Evolutionary conservation across 148 eudicot genomes (phyloP).

Genomic region (Cornus kousa): DNA sequence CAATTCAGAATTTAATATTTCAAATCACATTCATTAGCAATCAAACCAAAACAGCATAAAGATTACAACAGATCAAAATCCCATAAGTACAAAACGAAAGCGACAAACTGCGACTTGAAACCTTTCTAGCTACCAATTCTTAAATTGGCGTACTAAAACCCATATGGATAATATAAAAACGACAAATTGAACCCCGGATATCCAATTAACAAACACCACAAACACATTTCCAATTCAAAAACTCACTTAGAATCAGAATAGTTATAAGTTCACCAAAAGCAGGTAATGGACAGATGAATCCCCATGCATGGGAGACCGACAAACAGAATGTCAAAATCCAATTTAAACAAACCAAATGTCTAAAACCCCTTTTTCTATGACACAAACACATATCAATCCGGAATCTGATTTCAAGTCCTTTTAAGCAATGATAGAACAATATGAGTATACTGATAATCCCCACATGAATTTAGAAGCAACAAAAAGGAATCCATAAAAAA

Average conservation of each 20-base stretch:
- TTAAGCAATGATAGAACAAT: not conserved
- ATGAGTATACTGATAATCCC: not conserved
- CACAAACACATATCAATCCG: not conserved
- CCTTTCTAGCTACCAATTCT: not conserved
- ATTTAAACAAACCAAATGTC: conserved; percentile 8
- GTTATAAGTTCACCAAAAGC: not conserved
- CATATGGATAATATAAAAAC: not conserved
- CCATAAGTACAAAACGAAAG: not conserved
- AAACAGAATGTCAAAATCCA: not conserved
- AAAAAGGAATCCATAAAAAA: not conserved
- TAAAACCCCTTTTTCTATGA: not conserved
- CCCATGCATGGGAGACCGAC: not conserved
- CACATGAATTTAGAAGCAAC: not conserved
- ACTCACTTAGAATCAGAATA: not conserved
- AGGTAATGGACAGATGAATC: not conserved
- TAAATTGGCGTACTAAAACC: not conserved
- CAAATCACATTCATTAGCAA: not conserved
- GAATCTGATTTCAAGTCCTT: not conserved
- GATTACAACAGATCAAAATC: not conserved
- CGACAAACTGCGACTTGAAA: not conserved
- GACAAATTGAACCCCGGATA: not conserved
- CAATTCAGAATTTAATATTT: not conserved
- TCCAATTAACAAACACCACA: not conserved
- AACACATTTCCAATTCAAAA: not conserved
- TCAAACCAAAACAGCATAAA: not conserved